Evolutionary conservation across 345 rosid species (phyloP).

Genomic region (Populus alba): DNA sequence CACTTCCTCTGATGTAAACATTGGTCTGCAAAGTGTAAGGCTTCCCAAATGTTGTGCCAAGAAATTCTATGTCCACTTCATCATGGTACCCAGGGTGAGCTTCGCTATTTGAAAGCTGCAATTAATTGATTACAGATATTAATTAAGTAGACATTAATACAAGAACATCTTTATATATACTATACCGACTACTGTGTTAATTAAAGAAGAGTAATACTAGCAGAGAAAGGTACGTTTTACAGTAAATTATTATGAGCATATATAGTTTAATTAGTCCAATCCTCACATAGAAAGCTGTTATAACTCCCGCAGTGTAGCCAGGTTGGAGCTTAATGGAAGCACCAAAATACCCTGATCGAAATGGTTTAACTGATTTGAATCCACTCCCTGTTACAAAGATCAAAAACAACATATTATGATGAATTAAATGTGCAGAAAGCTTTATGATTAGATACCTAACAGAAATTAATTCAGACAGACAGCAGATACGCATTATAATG

Average conservation of each 20-base stretch:
- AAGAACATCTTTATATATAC: not conserved
- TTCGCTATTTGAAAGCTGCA: constrained; percentile 82
- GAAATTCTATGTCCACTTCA: constrained; percentile 93
- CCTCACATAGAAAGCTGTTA: constrained; percentile 88
- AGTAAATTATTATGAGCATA: not conserved
- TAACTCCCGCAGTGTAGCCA: constrained; percentile 96
- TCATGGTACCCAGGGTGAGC: constrained; percentile 89
- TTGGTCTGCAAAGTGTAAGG: constrained; percentile 94
- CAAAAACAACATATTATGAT: not conserved
- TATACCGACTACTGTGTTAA: not conserved
- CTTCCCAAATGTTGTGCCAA: constrained; percentile 90
- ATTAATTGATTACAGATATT: not conserved
- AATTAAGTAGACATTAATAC: not conserved
- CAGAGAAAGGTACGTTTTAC: not conserved
- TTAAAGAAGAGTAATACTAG: not conserved
- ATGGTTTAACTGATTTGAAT: constrained; percentile 80
- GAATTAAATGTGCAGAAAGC: not conserved
- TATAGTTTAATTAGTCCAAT: not conserved
- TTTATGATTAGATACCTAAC: not conserved
- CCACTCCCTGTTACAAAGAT: constrained; percentile 66
- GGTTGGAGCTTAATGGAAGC: constrained; percentile 83
- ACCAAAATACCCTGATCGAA: constrained; percentile 89
- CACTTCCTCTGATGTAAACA: constrained; percentile 93
- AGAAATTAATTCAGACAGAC: not conserved
- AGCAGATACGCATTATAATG: not conserved